Conservation (phyloP, 768 basidiomycete species). For the Macrolepiota fuliginosa region DNA sequence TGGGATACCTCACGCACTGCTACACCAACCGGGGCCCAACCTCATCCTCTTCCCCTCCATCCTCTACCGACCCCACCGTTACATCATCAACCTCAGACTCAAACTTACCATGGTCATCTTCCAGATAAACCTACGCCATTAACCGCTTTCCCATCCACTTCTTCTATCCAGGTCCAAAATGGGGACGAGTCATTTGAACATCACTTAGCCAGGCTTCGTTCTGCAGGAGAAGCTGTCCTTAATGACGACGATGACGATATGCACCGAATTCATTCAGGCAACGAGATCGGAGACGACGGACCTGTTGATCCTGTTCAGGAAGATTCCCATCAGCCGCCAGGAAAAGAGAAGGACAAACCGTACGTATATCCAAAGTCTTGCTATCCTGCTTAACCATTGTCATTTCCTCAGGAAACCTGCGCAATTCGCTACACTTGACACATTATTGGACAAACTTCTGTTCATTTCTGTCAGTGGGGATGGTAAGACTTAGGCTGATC, state of each 20-base stretch:
- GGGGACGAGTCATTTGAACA: not conserved
- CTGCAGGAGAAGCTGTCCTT: not conserved
- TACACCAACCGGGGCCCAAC: constrained; percentile 46
- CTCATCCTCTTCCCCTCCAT: constrained; percentile 6
- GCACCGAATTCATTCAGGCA: not conserved
- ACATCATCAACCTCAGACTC: not conserved
- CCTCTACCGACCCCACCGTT: not conserved
- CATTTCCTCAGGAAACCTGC: constrained; percentile 42
- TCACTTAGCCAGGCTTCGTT: not conserved
- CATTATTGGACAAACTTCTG: constrained; percentile 77
- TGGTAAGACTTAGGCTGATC: constrained; percentile 40
- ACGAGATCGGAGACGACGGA: not conserved
- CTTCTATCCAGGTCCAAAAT: not conserved
- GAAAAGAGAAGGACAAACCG: constrained; percentile 49
- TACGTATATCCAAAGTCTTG: constrained; percentile 29
- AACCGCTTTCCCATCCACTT: not conserved
- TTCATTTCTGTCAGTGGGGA: constrained; percentile 85
- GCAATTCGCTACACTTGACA: constrained; percentile 75
- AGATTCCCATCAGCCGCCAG: constrained; percentile 21
- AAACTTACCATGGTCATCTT: not conserved
- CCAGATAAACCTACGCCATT: not conserved
- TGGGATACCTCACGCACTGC: constrained; percentile 55
- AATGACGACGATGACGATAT: constrained; percentile 10
- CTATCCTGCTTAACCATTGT: constrained; percentile 4
- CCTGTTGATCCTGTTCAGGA: constrained; percentile 1